phyloP scores from a whole-genome alignment of 768 basidiomycete species.

The Tylopilus sp. region DNA sequence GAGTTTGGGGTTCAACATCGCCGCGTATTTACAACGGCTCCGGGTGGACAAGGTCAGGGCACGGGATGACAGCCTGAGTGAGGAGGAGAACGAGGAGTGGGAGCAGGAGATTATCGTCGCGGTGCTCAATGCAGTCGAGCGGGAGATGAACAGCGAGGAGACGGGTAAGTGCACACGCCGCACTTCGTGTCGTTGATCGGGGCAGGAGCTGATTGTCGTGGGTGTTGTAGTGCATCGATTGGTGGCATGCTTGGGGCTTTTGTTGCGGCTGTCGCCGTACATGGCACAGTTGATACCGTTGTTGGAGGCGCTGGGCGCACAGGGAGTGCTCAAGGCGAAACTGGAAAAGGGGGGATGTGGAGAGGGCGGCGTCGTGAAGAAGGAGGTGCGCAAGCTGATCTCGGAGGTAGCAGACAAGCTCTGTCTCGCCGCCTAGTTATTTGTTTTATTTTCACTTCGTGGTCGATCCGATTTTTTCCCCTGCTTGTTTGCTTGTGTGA shows the following conservation, averaged over 20 bases:
- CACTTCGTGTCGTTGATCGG: too few relatives aligned
- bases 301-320: constrained; percentile 68
- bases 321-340: constrained; percentile 53
- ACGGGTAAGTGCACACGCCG: constrained; percentile 75
- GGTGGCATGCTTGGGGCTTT: constrained; percentile 70
- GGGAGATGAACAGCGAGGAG: constrained; percentile 73
- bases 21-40: constrained; percentile 60
- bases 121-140: constrained; percentile 71
- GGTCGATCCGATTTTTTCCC: neutral
- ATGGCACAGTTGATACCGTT: constrained; percentile 55
- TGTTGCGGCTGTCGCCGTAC: constrained; percentile 72
- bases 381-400: constrained; percentile 64
- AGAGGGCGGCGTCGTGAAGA: constrained; percentile 59
- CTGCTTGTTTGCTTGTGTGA: neutral
- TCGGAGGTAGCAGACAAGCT: constrained; percentile 55
- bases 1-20: constrained; percentile 75
- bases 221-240: constrained; percentile 68
- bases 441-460: neutral
- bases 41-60: constrained; percentile 44
- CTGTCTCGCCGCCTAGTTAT: constrained; percentile 21
- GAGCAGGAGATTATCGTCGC: constrained; percentile 82
- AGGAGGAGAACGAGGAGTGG: constrained; percentile 73
- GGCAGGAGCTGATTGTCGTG: neutral
- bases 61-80: constrained; percentile 33
- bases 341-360: constrained; percentile 49